Conservation (phyloP, 768 basidiomycete genomes). For the Sporobolomyces roseus region DNA sequence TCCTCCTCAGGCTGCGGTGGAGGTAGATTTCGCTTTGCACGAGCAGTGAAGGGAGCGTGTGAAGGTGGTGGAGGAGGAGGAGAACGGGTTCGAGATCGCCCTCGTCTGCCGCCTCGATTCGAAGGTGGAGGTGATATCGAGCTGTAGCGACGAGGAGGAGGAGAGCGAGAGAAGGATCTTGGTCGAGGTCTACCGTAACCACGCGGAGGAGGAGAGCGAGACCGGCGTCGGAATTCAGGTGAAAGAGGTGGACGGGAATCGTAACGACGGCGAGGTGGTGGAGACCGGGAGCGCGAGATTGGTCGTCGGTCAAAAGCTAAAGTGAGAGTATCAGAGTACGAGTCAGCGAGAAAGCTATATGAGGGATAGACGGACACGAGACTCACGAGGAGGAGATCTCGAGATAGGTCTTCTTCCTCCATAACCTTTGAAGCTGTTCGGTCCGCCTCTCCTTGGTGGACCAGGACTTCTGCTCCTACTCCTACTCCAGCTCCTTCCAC, state of each 20-base stretch:
- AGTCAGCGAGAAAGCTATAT: neutral
- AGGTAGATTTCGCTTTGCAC: neutral
- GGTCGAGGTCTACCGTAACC: neutral
- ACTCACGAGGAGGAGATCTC: slow-evolving; percentile 32
- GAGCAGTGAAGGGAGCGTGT: slow-evolving; percentile 17
- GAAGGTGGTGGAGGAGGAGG: slow-evolving; percentile 22
- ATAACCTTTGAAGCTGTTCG: too few relatives aligned
- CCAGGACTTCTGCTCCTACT: slow-evolving; percentile 20
- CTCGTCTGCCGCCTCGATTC: neutral
- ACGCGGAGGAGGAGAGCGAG: slow-evolving; percentile 7
- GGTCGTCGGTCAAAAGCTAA: slow-evolving; percentile 9
- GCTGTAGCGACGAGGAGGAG: too few relatives aligned
- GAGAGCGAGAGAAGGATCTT: slow-evolving; percentile 1
- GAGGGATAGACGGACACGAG: neutral
- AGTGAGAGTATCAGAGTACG: neutral
- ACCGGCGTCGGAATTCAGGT: slow-evolving; percentile 15
- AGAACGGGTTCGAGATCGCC: neutral
- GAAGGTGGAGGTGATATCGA: slow-evolving; percentile 17
- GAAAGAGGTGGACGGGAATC: slow-evolving; percentile 8
- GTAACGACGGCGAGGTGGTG: slow-evolving; percentile 19
- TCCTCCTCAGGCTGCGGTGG: neutral
- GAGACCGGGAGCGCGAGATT: slow-evolving; percentile 15
- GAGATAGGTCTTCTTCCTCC: slow-evolving; percentile 10
- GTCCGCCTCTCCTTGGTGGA: neutral
- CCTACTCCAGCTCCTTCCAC: slow-evolving; percentile 28